Percentiles rank a stretch among this genome's conserved stretches.
These are phyloP conservation scores for Salix brachista DNA, from an alignment of 345 rosid species.

Conservation along the genomic window DNA sequence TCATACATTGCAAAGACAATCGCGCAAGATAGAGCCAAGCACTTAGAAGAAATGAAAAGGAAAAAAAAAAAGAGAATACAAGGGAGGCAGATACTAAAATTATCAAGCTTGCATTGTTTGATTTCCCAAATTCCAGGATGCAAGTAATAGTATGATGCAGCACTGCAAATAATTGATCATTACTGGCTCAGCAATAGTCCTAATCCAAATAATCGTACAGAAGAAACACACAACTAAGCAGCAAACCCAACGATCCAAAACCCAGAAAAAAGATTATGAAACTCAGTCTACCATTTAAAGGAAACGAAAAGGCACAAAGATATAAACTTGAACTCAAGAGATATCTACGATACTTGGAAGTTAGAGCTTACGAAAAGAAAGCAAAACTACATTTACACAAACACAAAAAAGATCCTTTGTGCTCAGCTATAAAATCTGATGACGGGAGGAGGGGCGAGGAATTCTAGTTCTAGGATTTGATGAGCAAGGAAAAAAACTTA, in stretches of 20 bases:
- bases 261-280: neutral
- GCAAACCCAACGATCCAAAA: neutral
- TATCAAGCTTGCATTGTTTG: neutral
- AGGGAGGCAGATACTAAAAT: neutral
- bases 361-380: slow-evolving; percentile 9
- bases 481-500: neutral
- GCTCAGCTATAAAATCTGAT: neutral
- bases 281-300: neutral
- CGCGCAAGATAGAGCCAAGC: neutral
- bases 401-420: neutral
- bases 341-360: neutral
- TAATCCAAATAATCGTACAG: neutral
- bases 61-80: neutral
- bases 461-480: neutral
- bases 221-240: neutral
- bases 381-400: neutral
- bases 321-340: neutral
- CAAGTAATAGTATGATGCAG: neutral
- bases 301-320: neutral
- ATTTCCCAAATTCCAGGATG: neutral
- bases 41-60: neutral
- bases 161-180: neutral
- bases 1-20: slow-evolving; percentile 4
- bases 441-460: too few species aligned
- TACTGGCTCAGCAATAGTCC: neutral